Evolutionary conservation across 23 red algal species (phyloP).

Genomic region (Porphyridium purpureum): DNA sequence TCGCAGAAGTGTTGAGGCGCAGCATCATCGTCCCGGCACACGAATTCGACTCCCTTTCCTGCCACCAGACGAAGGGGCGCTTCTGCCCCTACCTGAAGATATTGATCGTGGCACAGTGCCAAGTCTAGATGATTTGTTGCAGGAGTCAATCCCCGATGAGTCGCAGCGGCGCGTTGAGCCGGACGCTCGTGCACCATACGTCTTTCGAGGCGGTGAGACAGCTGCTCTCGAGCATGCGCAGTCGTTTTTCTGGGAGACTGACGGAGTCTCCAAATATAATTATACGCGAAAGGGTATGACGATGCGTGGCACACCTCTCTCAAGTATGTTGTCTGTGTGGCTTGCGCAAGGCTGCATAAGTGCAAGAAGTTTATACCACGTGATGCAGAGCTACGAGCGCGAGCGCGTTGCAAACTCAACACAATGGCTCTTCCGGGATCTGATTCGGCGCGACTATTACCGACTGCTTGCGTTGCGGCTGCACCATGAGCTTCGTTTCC

Average conservation of each 20-base stretch:
- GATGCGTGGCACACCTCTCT: constrained; percentile 18
- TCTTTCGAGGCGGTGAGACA: constrained; percentile 50
- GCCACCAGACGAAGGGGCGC: constrained; percentile 9
- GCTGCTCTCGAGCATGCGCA: constrained; percentile 23
- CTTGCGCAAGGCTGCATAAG: constrained; percentile 64
- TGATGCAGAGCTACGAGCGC: constrained; percentile 37
- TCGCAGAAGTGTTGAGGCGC: not conserved
- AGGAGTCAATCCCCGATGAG: constrained; percentile 20
- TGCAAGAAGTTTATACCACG: constrained; percentile 53
- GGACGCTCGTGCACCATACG: constrained; percentile 16
- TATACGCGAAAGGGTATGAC: constrained; percentile 65
- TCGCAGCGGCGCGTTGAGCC: too few relatives aligned
- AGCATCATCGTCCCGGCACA: too few relatives aligned
- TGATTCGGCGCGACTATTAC: constrained; percentile 75
- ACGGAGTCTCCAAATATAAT: constrained; percentile 35
- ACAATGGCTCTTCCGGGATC: constrained; percentile 65
- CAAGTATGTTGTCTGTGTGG: constrained; percentile 62
- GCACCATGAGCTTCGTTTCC: too few relatives aligned
- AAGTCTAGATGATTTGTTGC: constrained; percentile 7
- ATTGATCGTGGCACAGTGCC: constrained; percentile 20
- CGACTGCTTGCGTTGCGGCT: constrained; percentile 42
- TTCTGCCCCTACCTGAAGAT: constrained; percentile 22
- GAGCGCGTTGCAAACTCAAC: constrained; percentile 25
- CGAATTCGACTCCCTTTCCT: constrained; percentile 18
- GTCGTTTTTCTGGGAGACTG: constrained; percentile 17